These are phyloP conservation scores for Coriolopsis trogii DNA, from an alignment of 1,284 basidiomycete species.

Conservation along the genomic window DNA sequence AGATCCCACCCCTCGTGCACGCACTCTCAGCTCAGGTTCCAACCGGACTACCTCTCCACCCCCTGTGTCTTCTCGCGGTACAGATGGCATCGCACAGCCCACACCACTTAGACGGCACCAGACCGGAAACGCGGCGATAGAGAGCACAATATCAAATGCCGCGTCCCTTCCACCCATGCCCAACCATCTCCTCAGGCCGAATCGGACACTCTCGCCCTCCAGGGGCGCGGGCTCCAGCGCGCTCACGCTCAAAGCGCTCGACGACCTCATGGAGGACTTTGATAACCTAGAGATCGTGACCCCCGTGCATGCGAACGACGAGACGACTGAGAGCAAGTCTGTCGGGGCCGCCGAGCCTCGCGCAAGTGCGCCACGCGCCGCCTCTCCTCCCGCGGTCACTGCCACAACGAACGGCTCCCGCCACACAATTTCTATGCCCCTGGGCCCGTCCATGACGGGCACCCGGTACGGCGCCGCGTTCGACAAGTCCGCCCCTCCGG, in stretches of 20 bases:
- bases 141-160: slow-evolving; percentile 9
- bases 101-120: slow-evolving; percentile 35
- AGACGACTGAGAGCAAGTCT: slow-evolving; percentile 13
- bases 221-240: slow-evolving; percentile 11
- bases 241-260: slow-evolving; percentile 18
- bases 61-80: slow-evolving; percentile 12
- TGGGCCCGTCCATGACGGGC: slow-evolving; percentile 48
- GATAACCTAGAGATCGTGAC: slow-evolving; percentile 4
- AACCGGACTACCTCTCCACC: slow-evolving; percentile 22
- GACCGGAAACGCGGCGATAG: slow-evolving; percentile 29
- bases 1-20: slow-evolving; percentile 29
- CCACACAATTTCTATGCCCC: slow-evolving; percentile 23
- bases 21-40: slow-evolving; percentile 28
- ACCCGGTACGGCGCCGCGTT: slow-evolving; percentile 55
- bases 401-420: slow-evolving; percentile 1
- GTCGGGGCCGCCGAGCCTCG: slow-evolving; percentile 37
- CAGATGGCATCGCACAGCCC: slow-evolving; percentile 18
- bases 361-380: slow-evolving; percentile 33
- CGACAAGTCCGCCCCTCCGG: slow-evolving; percentile 19
- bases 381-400: slow-evolving; percentile 22
- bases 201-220: slow-evolving; percentile 35
- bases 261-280: slow-evolving; percentile 15
- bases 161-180: slow-evolving; percentile 28
- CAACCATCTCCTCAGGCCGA: slow-evolving; percentile 31
- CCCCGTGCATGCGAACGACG: neutral